Base-by-base conservation (phyloP, 2,329 filamentous ascomycete species). In the Orbilia blumenaviensis region DNA sequence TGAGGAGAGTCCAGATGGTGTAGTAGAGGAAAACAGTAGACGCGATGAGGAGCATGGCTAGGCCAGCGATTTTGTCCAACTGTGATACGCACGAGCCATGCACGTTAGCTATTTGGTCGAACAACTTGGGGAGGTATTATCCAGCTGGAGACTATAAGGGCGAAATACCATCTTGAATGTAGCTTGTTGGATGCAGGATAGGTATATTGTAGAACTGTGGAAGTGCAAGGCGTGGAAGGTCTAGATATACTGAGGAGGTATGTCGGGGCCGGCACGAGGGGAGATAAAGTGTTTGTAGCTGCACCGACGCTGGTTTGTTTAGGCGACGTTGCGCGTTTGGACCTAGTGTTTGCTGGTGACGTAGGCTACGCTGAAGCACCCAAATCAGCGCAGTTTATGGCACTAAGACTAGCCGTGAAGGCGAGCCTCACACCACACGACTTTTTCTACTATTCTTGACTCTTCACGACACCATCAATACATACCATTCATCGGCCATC, bases 1-100 rank as follows among this genome's bases (percentile, higher is more conserved):
- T 98, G 79, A 98, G 88, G 79, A 99, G 88, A 27, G 95, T 97
- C 95, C 95, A 99, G 84, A 97, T 89, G 78, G 93, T 95, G 86
- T 99, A 99, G 88, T 99, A 99, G 81, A 91, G 86, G 83, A 92
- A 92, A 83, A 92, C 88, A 81, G 87, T 86, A 79, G 90, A 89
- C 81, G 90, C 90, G 86, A 87, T 86, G 84, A 91, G 86, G 83
- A 92, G 89, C 90, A 92, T 92, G 84, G 87, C 88, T 84, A 91
- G 87, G 84, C 90, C 90, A 80, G 91, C 87, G 80, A 91, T 88
- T 89, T 92, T 94, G 88, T 96, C 95, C 85, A 97, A 91, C 95
- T 99, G 50, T 56, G 29, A 58, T 44, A 61, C 23, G 56, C 56
- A 54, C 25, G 25, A 23, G 50, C 14, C 36, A 16, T 42, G n/a